These are phyloP conservation scores for Anthracocystis setariae DNA, from an alignment of 1,284 basidiomycete species.

Conservation along the genomic window DNA sequence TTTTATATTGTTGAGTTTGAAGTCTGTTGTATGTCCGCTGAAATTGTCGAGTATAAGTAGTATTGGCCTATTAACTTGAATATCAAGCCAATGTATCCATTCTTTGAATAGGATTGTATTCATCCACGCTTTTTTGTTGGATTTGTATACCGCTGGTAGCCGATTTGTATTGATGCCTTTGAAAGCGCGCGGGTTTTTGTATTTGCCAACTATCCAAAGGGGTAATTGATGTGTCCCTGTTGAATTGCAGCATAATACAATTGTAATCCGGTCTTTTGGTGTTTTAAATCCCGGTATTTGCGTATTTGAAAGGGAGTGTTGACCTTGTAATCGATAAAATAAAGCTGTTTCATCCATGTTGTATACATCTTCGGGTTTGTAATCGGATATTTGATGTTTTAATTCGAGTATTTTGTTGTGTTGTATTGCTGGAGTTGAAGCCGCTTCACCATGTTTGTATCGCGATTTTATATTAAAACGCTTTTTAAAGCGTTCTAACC, in stretches of 20 bases:
- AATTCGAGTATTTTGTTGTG: constrained; percentile 1
- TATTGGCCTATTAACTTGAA: constrained; percentile 1
- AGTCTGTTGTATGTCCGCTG: background rate
- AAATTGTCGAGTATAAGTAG: constrained; percentile 3
- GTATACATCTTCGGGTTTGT: too few species aligned
- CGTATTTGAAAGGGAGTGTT: background rate
- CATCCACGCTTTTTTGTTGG: constrained; percentile 8
- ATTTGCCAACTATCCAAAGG: constrained; percentile 1
- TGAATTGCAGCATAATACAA: constrained; percentile 1
- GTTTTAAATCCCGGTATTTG: background rate
- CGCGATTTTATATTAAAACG: constrained; percentile 2
- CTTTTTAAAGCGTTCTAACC: constrained; percentile 6
- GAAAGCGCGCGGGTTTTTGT: background rate
- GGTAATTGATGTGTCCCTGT: constrained; percentile 5
- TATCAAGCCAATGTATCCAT: constrained; percentile 5
- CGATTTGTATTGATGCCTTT: constrained; percentile 1
- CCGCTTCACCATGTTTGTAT: constrained; percentile 4
- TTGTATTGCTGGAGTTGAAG: constrained; percentile 2
- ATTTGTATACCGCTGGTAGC: constrained; percentile 1
- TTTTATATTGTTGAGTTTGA: too few species aligned
- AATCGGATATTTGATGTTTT: background rate
- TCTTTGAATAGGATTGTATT: constrained; percentile 5
- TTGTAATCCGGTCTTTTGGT: background rate
- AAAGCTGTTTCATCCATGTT: too few species aligned
- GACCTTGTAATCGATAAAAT: too few species aligned